phyloP scores from a whole-genome alignment of 306 rosid genomes.

The Oemleria cerasiformis region DNA sequence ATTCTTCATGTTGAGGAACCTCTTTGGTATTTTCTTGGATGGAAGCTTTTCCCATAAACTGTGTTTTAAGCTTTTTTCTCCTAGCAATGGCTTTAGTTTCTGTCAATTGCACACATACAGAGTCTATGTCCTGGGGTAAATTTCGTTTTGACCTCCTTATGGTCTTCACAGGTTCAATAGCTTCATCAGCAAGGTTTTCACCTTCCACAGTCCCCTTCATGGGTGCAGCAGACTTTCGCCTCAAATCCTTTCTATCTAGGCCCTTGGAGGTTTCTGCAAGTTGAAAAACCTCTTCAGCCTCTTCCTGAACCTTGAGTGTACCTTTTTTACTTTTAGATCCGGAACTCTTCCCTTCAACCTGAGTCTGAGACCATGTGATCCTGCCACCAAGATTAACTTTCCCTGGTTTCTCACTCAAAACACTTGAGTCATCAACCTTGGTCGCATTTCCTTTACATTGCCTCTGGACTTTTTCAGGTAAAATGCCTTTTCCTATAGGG shows the following conservation, averaged over 20 bases:
- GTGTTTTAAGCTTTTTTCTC: background rate
- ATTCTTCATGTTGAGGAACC: constrained; percentile 7
- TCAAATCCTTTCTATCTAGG: background rate
- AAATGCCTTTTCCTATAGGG: background rate
- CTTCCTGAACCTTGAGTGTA: background rate
- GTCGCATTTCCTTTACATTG: background rate
- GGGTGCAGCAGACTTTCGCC: constrained; percentile 11
- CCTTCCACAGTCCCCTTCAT: background rate
- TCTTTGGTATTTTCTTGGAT: background rate
- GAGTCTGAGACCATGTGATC: constrained; percentile 15
- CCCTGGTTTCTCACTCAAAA: background rate
- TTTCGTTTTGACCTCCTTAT: constrained; percentile 5
- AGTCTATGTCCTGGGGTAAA: background rate
- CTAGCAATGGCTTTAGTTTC: background rate
- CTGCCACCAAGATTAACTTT: constrained; percentile 10
- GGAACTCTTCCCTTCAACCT: background rate
- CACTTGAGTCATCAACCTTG: constrained; percentile 4
- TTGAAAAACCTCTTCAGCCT: constrained; percentile 6
- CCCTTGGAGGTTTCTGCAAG: constrained; percentile 18
- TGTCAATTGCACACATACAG: background rate
- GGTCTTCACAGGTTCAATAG: background rate
- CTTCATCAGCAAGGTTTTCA: constrained; percentile 3
- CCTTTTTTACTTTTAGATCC: constrained; percentile 2
- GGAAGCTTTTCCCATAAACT: background rate
- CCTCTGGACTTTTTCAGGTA: constrained; percentile 2